Evolutionary conservation across 2,329 filamentous ascomycete genomes (phyloP).

Genomic region (Orbilia oligospora): DNA sequence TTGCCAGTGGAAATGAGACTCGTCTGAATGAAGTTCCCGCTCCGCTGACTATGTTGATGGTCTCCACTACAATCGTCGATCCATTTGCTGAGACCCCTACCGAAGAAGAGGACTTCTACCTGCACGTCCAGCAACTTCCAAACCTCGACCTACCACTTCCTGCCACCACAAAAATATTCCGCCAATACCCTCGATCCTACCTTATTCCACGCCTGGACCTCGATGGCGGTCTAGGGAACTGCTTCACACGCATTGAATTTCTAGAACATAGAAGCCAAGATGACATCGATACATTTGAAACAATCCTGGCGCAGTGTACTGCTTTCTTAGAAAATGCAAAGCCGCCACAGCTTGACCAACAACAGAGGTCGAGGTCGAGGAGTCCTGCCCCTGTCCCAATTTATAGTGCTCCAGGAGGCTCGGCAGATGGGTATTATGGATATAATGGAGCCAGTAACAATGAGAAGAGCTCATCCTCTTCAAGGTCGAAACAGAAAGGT

Average conservation of each 20-base stretch:
- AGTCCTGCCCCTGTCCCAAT: conserved; percentile 24
- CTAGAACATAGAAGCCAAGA: conserved; percentile 84
- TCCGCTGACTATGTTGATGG: conserved; percentile 93
- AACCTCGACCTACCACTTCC: conserved; percentile 94
- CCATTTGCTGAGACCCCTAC: conserved; percentile 70
- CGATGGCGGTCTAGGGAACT: conserved; percentile 78
- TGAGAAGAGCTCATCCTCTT: conserved; percentile 34
- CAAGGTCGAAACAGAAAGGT: conserved; percentile 38
- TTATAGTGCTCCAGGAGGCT: conserved; percentile 40
- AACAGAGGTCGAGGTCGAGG: conserved; percentile 65
- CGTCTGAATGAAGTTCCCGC: conserved; percentile 86
- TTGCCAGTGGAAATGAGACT: conserved; percentile 87
- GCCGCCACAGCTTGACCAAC: conserved; percentile 70
- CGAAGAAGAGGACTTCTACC: conserved; percentile 91
- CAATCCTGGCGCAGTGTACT: conserved; percentile 96
- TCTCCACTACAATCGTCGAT: conserved; percentile 81
- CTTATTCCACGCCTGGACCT: conserved; percentile 96
- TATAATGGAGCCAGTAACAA: not conserved
- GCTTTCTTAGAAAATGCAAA: conserved; percentile 89
- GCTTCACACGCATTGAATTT: conserved; percentile 94
- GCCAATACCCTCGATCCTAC: conserved; percentile 92
- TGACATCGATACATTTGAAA: conserved; percentile 96
- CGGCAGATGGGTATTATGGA: conserved; percentile 37
- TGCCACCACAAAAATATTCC: conserved; percentile 96
- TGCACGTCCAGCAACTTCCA: conserved; percentile 93